Evolutionary conservation across 2,329 filamentous ascomycete species (phyloP).

Genomic region (Neocucurbitaria cava): DNA sequence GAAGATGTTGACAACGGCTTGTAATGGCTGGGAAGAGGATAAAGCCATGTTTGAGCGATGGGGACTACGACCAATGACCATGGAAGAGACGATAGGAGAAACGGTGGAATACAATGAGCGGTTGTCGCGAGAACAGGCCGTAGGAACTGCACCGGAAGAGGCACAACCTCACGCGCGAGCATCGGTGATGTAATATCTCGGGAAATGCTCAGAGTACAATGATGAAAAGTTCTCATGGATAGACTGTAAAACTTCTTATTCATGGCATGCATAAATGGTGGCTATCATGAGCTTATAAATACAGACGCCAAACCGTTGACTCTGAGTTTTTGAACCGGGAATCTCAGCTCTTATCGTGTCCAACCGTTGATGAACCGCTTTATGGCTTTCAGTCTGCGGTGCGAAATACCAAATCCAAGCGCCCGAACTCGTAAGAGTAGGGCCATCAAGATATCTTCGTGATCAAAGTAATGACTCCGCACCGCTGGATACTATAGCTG

Average conservation of each 20-base stretch:
- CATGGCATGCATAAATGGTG: too few relatives aligned
- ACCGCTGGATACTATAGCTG: neutral
- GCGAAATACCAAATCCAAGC: too few relatives aligned
- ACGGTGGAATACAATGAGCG: slow-evolving; percentile 28
- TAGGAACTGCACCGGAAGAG: slow-evolving; percentile 14
- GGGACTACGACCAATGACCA: slow-evolving; percentile 78
- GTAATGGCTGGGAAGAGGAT: slow-evolving; percentile 90
- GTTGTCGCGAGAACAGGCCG: slow-evolving; percentile 13
- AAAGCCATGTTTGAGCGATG: slow-evolving; percentile 81
- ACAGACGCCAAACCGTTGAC: too few relatives aligned
- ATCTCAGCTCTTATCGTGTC: too few relatives aligned
- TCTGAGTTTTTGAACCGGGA: too few relatives aligned
- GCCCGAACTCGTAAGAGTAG: too few relatives aligned
- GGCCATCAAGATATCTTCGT: too few relatives aligned
- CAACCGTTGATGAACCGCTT: too few relatives aligned
- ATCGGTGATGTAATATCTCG: neutral
- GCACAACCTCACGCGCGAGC: slow-evolving; percentile 10
- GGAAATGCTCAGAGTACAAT: neutral
- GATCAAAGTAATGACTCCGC: neutral
- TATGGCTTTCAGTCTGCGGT: too few relatives aligned
- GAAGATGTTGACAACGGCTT: slow-evolving; percentile 94
- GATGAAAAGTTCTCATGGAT: neutral
- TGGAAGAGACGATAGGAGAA: slow-evolving; percentile 44
- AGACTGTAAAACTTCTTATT: too few relatives aligned
- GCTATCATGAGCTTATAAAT: too few relatives aligned